Conservation (phyloP, 768 basidiomycete species). For the Amanita inopinata region DNA sequence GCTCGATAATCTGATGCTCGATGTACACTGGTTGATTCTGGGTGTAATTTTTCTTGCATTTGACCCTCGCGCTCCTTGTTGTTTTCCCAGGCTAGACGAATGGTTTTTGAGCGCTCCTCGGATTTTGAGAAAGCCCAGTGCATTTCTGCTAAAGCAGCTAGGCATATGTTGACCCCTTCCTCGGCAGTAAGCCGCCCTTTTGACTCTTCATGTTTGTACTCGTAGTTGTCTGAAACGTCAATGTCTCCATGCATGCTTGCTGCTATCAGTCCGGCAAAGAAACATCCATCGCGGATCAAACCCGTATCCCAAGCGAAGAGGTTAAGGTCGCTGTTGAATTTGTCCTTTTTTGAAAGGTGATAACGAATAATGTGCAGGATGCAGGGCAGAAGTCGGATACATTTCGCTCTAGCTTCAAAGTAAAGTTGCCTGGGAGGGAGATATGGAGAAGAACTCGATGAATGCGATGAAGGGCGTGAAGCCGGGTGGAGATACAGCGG, state of each 20-base stretch:
- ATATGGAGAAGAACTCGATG: constrained; percentile 34
- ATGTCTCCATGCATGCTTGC: constrained; percentile 49
- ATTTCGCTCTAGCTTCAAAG: constrained; percentile 38
- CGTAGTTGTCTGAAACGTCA: constrained; percentile 25
- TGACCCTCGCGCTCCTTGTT: neutral
- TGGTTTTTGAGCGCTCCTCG: constrained; percentile 58
- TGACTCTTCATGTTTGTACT: constrained; percentile 23
- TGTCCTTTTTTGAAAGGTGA: constrained; percentile 27
- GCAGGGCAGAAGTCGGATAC: constrained; percentile 38
- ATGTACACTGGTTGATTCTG: neutral
- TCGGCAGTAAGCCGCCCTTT: constrained; percentile 24
- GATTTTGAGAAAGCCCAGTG: constrained; percentile 73
- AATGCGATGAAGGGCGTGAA: constrained; percentile 32
- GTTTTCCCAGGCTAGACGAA: constrained; percentile 41
- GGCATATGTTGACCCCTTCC: constrained; percentile 45
- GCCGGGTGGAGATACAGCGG: constrained; percentile 34
- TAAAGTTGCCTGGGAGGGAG: constrained; percentile 37
- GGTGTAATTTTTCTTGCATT: neutral
- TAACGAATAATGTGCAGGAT: constrained; percentile 42
- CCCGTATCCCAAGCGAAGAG: constrained; percentile 84
- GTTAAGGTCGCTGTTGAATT: constrained; percentile 21
- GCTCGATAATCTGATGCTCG: too few relatives aligned
- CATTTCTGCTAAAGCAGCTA: constrained; percentile 72
- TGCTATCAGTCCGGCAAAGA: constrained; percentile 73
- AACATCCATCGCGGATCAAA: constrained; percentile 82